These are phyloP conservation scores for Lepidium aucheri DNA, from an alignment of 345 rosid species.

Conservation along the genomic window DNA sequence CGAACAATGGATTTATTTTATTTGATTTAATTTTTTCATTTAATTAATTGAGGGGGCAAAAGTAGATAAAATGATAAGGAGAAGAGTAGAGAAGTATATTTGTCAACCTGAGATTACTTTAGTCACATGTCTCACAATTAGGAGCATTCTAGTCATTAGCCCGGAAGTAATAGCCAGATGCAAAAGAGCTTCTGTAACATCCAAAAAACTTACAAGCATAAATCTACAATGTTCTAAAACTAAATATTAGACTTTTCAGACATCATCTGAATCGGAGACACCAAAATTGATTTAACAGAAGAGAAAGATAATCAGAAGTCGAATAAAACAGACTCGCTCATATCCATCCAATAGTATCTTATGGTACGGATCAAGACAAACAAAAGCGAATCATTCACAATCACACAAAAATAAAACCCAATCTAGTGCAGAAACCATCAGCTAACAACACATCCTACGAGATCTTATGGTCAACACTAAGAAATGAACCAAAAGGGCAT, in stretches of 20 bases:
- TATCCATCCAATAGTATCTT: neutral
- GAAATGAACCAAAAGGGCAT: neutral
- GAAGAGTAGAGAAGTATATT: too few species aligned
- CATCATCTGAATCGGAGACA: neutral
- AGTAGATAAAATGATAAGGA: too few species aligned
- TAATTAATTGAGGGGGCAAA: too few species aligned
- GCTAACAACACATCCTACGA: neutral
- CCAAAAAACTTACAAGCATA: neutral
- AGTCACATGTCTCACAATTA: too few species aligned
- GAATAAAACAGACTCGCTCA: neutral
- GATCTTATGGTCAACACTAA: constrained; percentile 1
- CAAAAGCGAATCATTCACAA: neutral
- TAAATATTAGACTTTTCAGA: neutral
- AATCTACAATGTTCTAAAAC: neutral
- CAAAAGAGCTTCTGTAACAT: neutral
- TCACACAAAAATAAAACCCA: neutral
- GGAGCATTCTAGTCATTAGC: too few species aligned
- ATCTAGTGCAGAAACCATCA: neutral
- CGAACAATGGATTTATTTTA: too few species aligned
- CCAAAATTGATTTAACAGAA: neutral
- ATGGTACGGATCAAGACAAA: neutral
- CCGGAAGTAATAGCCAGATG: neutral
- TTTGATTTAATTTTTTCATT: too few species aligned
- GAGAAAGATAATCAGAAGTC: neutral
- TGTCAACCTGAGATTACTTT: too few species aligned